phyloP scores from a whole-genome alignment of 305 asterid species.

The Caryopteris hybrid region DNA sequence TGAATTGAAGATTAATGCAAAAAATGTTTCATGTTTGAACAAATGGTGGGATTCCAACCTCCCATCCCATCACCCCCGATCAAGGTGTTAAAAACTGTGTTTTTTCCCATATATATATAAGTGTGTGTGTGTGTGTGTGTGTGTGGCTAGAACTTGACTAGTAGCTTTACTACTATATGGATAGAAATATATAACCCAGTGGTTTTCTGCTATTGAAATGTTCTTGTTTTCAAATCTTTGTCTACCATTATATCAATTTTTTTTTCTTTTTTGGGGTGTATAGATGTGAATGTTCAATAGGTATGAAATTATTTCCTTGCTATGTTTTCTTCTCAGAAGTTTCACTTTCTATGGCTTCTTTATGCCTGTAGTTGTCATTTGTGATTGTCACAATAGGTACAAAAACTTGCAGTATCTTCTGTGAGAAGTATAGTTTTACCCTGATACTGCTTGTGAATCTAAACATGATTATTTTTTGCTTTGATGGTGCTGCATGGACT shows the following conservation, averaged over 20 bases:
- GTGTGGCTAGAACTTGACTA: background rate
- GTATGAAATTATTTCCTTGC: background rate
- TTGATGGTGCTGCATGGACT: background rate
- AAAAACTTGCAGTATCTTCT: background rate
- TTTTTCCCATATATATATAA: background rate
- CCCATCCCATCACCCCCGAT: too few relatives aligned
- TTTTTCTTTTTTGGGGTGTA: too few relatives aligned
- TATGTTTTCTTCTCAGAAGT: background rate
- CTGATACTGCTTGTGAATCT: background rate
- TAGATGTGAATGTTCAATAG: background rate
- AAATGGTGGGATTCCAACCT: background rate
- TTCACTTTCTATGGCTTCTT: background rate
- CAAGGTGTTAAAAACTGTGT: background rate
- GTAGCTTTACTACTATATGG: background rate
- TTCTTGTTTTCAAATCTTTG: too few relatives aligned
- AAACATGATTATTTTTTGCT: background rate
- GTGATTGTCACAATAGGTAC: background rate
- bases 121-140: too few relatives aligned
- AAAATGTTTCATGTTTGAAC: background rate
- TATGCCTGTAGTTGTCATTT: background rate
- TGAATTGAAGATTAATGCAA: background rate
- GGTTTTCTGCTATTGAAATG: too few relatives aligned
- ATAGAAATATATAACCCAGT: too few relatives aligned
- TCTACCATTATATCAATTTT: too few relatives aligned
- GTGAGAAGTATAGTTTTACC: background rate